Base-by-base conservation (phyloP, 192 early-diverging fungal genomes). In the Linnemannia exigua region DNA sequence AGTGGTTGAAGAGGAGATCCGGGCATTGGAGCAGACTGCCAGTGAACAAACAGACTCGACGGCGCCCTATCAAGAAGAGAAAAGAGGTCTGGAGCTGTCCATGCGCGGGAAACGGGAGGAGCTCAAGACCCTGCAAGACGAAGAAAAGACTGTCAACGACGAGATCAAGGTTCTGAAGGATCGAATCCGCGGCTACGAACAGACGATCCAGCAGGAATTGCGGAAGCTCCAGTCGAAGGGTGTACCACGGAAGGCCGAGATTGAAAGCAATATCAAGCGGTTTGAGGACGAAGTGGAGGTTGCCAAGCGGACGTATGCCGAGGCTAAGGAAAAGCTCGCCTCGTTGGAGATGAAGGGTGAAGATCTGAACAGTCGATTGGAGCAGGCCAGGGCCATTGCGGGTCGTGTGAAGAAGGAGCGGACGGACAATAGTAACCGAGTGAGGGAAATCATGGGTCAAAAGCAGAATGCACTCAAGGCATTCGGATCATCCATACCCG, bases 401-500 rank as follows among this genome's bases (percentile, higher is more conserved):
- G 22, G 37, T 22, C 50, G 38, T 67, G 63, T 17, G 73, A 88
- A 67, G 71, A 71, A 44, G 28, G 76, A 91, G 58, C 58, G 81
- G 25, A 38, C 16, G 20, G 37, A 89, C 15, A 33, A 31, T 2
- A 51, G 79, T 50, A 61, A 77, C 3, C 51, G 74, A 5, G 82
- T 95, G 36, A 74, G 87, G 31, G 77, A 93, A 7, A 80, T 98
- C 70, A 67, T 87, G 52, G 88, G 88, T 17, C 93, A 95, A 58
- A 91, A 90, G 44, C 84, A 90, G n/a, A 90, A 98, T 76, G 82
- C 90, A 7, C 77, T 98, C 51, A 91, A 80, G 22, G 95, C 95
- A 2, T 98, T 94, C 84, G 97, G 96, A n/a, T 70, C 82, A 0
- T 81, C 83, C 9, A 91, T 95, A 14, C 91, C 93, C 12, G 93